Base-by-base conservation (phyloP, 352 stramenopile genomes). In the Globisporangium megalacanthum region DNA sequence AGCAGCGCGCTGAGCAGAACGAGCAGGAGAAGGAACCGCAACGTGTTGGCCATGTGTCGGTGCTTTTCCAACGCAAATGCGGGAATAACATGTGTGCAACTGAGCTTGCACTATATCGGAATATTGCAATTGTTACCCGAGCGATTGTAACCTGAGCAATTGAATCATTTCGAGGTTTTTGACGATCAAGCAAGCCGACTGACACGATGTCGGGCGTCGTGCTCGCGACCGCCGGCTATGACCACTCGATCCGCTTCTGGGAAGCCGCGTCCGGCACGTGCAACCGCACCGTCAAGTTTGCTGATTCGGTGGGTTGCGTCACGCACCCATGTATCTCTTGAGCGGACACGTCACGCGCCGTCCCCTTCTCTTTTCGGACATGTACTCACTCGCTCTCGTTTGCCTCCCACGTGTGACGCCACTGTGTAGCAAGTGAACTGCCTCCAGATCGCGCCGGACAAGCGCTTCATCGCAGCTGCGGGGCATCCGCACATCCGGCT, bases 211-310 rank as follows among this genome's bases (percentile, higher is more conserved):
- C 81, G 10, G 79, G 80, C 55, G 97, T 99, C 5, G 96, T 99
- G 67, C 73, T 99, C 49, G 96, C 95, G 48, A 99, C 96, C 11
- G 96, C 91, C 39, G 96, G 96, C 11, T 99, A 98, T 68, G 97
- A 99, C 78, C 94, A 99, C 77, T 98, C 97, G 61, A 98, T 99
- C 65, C 82, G 95, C 61, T 99, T 99, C 81, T 99, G 97, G 97
- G 95, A 99, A 60, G 95, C 97, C 14, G 90, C 95, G 0, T 97
- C 85, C 14, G 95, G 96, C 33, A 96, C 94, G 22, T 99, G 95
- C 74, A 96, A 92, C 52, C 86, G 96, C 53, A 98, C 96, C 6
- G 79, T 99, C 61, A 96, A 97, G 61, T 99, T 97, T 77, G 83
- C 90, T 1, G 96, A 99, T 74, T 98, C 88, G 71, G 84, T 94